Conservation (phyloP, 129 eudicot species). For the Lonicera japonica region DNA sequence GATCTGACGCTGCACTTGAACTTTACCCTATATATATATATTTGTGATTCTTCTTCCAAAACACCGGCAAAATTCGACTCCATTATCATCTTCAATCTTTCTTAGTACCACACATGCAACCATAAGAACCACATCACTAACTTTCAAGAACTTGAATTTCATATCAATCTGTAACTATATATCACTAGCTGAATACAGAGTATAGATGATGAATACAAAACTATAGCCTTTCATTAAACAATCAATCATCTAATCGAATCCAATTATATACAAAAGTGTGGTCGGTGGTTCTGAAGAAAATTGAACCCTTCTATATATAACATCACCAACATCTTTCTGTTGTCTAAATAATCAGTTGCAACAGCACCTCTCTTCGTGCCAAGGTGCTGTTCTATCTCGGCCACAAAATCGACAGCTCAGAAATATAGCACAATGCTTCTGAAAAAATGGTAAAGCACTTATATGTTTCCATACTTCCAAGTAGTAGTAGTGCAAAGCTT, state of each 20-base stretch:
- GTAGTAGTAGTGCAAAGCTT: background rate
- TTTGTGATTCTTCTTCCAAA: too few species aligned
- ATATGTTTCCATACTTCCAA: background rate
- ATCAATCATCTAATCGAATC: background rate
- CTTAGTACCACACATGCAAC: too few species aligned
- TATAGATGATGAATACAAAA: slow-evolving; percentile 5
- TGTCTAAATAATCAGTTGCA: background rate
- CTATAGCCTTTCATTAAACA: background rate
- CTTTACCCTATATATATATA: too few species aligned
- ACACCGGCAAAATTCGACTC: too few species aligned
- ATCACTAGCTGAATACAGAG: background rate
- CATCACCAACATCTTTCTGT: background rate
- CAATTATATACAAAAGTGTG: slow-evolving; percentile 15
- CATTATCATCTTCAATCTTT: too few species aligned
- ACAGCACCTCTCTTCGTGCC: background rate
- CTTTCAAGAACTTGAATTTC: too few species aligned
- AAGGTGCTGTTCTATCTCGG: background rate
- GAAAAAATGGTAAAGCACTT: too few species aligned
- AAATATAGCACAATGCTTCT: background rate
- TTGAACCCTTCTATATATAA: background rate
- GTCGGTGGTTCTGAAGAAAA: background rate
- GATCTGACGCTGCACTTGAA: too few species aligned
- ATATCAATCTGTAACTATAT: too few species aligned
- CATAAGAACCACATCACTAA: too few species aligned
- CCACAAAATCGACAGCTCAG: background rate